These are phyloP conservation scores for Cercospora brassicicola DNA, from an alignment of 2,329 filamentous ascomycete species.

Conservation along the genomic window DNA sequence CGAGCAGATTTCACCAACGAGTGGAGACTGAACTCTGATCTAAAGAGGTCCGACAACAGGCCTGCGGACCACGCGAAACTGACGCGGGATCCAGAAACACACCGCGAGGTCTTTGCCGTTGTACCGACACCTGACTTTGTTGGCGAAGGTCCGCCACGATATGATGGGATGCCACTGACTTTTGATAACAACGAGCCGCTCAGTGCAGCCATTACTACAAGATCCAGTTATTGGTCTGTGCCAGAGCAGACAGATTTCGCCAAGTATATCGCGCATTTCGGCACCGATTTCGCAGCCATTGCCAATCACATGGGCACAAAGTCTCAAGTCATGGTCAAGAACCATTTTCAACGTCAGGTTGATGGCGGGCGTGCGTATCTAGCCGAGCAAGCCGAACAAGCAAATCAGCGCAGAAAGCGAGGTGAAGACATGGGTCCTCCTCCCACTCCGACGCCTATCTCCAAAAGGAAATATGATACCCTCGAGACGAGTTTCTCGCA, in stretches of 20 bases:
- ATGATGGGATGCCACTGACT: not conserved
- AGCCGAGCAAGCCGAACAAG: slow-evolving; percentile 43
- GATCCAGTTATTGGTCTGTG: slow-evolving; percentile 83
- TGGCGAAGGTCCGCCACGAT: not conserved
- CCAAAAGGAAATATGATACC: slow-evolving; percentile 50
- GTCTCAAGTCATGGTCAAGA: slow-evolving; percentile 76
- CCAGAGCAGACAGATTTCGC: slow-evolving; percentile 77
- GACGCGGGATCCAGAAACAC: not conserved
- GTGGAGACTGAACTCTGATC: not conserved
- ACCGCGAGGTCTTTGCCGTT: too few relatives aligned
- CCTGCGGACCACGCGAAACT: not conserved
- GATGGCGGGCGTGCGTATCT: slow-evolving; percentile 47
- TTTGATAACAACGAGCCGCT: not conserved
- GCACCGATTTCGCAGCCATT: slow-evolving; percentile 75
- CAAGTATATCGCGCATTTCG: slow-evolving; percentile 69
- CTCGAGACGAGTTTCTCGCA: slow-evolving; percentile 43
- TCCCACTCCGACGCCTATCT: slow-evolving; percentile 50
- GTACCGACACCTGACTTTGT: too few relatives aligned
- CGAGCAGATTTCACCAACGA: not conserved
- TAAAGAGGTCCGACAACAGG: not conserved
- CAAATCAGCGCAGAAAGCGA: slow-evolving; percentile 44
- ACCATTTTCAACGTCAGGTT: slow-evolving; percentile 51
- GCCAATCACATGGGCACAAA: slow-evolving; percentile 79
- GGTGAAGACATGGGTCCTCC: slow-evolving; percentile 51
- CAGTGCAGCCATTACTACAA: not conserved